These are phyloP conservation scores for Litsea cubeba DNA, from an alignment of 164 flowering plant species.

Conservation along the genomic window DNA sequence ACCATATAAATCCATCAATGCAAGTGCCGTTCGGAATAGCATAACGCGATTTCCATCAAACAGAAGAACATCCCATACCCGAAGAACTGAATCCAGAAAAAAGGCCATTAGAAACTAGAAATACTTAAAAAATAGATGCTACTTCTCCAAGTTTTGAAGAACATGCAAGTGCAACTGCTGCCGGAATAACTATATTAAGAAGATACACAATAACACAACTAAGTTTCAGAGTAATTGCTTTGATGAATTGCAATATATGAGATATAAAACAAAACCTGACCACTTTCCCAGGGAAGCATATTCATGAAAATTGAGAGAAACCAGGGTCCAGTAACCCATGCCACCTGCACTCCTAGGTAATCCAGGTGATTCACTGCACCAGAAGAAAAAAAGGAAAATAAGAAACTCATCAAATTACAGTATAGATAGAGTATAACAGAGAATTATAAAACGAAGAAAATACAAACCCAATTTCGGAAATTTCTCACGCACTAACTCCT, in stretches of 20 bases:
- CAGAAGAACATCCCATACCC: slow-evolving; percentile 98
- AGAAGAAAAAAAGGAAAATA: slow-evolving; percentile 4
- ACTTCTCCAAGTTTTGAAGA: background rate
- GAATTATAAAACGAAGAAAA: slow-evolving; percentile 3
- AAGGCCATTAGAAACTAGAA: background rate
- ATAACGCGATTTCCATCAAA: slow-evolving; percentile 94
- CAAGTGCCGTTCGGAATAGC: slow-evolving; percentile 91
- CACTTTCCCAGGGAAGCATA: slow-evolving; percentile 99
- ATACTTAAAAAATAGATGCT: background rate
- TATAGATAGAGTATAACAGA: slow-evolving; percentile 9
- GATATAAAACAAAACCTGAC: slow-evolving; percentile 11
- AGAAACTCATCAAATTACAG: slow-evolving; percentile 13
- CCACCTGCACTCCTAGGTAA: slow-evolving; percentile 85
- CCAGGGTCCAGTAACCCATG: slow-evolving; percentile 98
- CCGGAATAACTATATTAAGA: background rate
- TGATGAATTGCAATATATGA: background rate
- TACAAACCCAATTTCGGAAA: slow-evolving; percentile 61
- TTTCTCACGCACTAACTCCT: slow-evolving; percentile 86
- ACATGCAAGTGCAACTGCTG: slow-evolving; percentile 6
- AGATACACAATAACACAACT: background rate
- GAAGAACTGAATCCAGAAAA: slow-evolving; percentile 63
- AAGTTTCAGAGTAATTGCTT: background rate
- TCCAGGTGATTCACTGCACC: slow-evolving; percentile 94
- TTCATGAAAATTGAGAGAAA: slow-evolving; percentile 94
- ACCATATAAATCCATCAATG: slow-evolving; percentile 98